phyloP scores from a whole-genome alignment of 2,329 filamentous ascomycete genomes.

The Epichloe hybrida region DNA sequence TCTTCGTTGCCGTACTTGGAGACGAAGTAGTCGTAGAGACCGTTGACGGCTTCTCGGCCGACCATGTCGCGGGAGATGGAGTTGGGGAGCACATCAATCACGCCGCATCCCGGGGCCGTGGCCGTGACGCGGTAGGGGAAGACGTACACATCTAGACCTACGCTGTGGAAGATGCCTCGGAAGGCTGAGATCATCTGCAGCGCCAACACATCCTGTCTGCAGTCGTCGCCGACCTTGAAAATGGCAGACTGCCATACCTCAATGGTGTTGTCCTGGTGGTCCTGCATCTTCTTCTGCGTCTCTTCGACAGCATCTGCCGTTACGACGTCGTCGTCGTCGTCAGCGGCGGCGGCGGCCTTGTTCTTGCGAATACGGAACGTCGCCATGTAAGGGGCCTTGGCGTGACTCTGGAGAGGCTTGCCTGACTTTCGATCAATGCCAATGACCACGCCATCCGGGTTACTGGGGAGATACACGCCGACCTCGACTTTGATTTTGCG shows the following conservation, averaged over 20 bases:
- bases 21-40: constrained; percentile 95
- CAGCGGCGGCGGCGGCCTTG: constrained; percentile 22
- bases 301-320: constrained; percentile 29
- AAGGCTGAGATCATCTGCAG: constrained; percentile 97
- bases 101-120: constrained; percentile 90
- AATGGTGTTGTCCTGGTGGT: constrained; percentile 42
- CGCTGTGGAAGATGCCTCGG: constrained; percentile 87
- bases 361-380: constrained; percentile 93
- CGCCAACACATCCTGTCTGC: constrained; percentile 89
- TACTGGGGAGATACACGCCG: constrained; percentile 92
- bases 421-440: constrained; percentile 97
- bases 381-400: constrained; percentile 97
- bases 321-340: background rate
- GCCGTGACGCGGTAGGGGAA: constrained; percentile 96
- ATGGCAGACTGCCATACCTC: constrained; percentile 99
- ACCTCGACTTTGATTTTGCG: constrained; percentile 96
- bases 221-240: constrained; percentile 99
- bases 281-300: constrained; percentile 10
- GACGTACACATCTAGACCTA: constrained; percentile 92
- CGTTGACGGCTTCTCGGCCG: constrained; percentile 92
- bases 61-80: constrained; percentile 98
- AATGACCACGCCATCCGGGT: constrained; percentile 92
- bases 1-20: constrained; percentile 96
- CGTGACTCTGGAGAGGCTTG: constrained; percentile 93
- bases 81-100: constrained; percentile 95